Percentiles rank a stretch among this genome's conserved stretches.
These are phyloP conservation scores for Eremothecium coryli DNA, from an alignment of 1,139 yeast species.

Conservation along the genomic window DNA sequence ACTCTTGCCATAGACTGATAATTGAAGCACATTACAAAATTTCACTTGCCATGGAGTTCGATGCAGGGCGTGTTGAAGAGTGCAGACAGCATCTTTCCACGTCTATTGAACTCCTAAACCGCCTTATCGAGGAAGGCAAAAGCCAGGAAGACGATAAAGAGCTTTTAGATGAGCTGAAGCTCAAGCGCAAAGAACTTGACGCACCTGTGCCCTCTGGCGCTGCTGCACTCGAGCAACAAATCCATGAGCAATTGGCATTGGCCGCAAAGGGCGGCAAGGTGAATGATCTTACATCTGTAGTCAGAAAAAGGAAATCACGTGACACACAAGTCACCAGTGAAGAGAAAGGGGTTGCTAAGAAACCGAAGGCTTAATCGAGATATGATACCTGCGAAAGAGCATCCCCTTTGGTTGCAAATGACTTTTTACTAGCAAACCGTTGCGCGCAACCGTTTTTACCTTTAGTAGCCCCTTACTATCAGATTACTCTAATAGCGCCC, in stretches of 20 bases:
- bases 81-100: slow-evolving; percentile 42
- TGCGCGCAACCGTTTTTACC: no score
- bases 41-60: slow-evolving; percentile 72
- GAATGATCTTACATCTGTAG: slow-evolving; percentile 49
- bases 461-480: no score
- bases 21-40: slow-evolving; percentile 79
- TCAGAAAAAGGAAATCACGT: slow-evolving; percentile 25
- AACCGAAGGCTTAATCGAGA: not conserved
- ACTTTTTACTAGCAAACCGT: no score
- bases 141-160: slow-evolving; percentile 10
- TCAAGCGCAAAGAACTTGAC: slow-evolving; percentile 17
- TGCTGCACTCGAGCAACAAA: slow-evolving; percentile 13
- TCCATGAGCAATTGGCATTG: slow-evolving; percentile 1
- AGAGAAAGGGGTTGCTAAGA: not conserved
- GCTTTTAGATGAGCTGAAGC: slow-evolving; percentile 10
- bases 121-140: slow-evolving; percentile 14
- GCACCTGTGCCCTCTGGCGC: slow-evolving; percentile 23
- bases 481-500: no score
- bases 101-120: slow-evolving; percentile 55
- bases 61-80: slow-evolving; percentile 15
- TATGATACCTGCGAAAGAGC: no score
- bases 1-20: slow-evolving; percentile 38
- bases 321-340: not conserved
- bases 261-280: slow-evolving; percentile 25
- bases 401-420: no score